phyloP scores from a whole-genome alignment of 2,329 filamentous ascomycete species.

The Beauveria sp. region DNA sequence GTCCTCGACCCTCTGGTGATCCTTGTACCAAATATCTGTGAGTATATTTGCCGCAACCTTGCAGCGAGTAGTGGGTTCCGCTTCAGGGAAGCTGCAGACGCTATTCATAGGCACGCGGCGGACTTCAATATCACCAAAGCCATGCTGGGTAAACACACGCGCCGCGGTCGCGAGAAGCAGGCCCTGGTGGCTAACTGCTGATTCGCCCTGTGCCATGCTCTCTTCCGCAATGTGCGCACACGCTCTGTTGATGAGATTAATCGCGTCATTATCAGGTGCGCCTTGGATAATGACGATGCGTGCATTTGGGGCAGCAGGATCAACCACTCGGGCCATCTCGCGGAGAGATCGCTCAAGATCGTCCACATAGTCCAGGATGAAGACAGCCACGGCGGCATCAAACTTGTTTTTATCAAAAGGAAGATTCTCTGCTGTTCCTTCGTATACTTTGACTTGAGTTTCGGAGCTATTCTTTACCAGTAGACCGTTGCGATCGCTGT shows the following conservation, averaged over 20 bases:
- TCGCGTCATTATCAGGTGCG: conserved; percentile 9
- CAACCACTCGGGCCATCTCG: conserved; percentile 8
- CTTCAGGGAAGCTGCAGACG: conserved; percentile 6
- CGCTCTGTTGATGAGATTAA: conserved; percentile 7
- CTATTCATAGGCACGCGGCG: not conserved
- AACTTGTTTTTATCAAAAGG: not conserved
- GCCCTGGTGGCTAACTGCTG: not conserved
- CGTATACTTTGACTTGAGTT: not conserved
- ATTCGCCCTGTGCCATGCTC: not conserved
- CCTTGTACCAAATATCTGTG: conserved; percentile 5
- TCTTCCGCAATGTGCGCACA: not conserved
- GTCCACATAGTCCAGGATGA: conserved; percentile 8
- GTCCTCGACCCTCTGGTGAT: not conserved
- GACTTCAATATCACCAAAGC: not conserved
- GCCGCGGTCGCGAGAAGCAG: not conserved
- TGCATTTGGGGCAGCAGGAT: conserved; percentile 1
- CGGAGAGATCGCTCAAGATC: conserved; percentile 5
- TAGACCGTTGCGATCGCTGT: not conserved
- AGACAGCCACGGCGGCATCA: conserved; percentile 9
- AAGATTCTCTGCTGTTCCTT: not conserved
- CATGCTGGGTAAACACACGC: not conserved
- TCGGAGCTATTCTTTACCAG: not conserved
- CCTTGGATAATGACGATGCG: conserved; percentile 11
- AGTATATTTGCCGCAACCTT: conserved; percentile 3
- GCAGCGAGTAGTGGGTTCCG: not conserved